These are phyloP conservation scores for Solanum chiquidenum DNA, from an alignment of 257 asterid species.

Conservation along the genomic window DNA sequence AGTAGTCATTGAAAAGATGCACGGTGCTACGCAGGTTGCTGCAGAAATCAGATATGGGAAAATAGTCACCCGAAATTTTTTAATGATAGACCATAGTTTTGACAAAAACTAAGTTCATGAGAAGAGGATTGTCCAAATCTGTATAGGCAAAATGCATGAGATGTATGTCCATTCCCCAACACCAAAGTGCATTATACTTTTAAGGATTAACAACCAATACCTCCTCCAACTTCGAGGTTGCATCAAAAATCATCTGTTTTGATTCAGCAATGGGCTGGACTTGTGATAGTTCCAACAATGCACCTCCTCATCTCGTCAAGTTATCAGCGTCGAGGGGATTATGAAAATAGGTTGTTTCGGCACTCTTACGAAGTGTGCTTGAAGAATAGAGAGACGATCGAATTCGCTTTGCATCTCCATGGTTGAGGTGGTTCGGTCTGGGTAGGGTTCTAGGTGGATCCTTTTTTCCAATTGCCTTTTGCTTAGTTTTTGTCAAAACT, in stretches of 20 bases:
- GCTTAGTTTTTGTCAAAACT: not conserved
- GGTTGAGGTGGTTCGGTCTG: not conserved
- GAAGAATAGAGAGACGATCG: constrained; percentile 67
- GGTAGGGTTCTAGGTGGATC: not conserved
- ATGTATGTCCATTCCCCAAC: constrained; percentile 80
- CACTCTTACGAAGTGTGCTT: constrained; percentile 72
- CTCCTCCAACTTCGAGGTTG: constrained; percentile 75
- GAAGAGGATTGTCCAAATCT: too few relatives aligned
- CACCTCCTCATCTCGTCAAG: constrained; percentile 86
- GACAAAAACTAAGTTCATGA: not conserved
- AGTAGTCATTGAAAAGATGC: too few relatives aligned
- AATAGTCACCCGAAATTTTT: too few relatives aligned
- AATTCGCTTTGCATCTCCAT: constrained; percentile 66
- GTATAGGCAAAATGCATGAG: constrained; percentile 35
- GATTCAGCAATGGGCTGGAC: constrained; percentile 64
- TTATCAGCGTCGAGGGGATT: constrained; percentile 81
- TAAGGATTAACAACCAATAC: constrained; percentile 53
- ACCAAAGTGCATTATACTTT: constrained; percentile 73
- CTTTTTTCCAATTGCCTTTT: not conserved
- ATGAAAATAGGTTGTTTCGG: constrained; percentile 51
- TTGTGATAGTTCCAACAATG: constrained; percentile 74
- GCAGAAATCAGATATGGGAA: too few relatives aligned
- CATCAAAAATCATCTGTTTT: constrained; percentile 62
- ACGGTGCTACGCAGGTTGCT: too few relatives aligned
- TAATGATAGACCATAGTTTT: too few relatives aligned